Conservation (phyloP, 1,284 basidiomycete genomes). For the Cutaneotrichosporon sp. region DNA sequence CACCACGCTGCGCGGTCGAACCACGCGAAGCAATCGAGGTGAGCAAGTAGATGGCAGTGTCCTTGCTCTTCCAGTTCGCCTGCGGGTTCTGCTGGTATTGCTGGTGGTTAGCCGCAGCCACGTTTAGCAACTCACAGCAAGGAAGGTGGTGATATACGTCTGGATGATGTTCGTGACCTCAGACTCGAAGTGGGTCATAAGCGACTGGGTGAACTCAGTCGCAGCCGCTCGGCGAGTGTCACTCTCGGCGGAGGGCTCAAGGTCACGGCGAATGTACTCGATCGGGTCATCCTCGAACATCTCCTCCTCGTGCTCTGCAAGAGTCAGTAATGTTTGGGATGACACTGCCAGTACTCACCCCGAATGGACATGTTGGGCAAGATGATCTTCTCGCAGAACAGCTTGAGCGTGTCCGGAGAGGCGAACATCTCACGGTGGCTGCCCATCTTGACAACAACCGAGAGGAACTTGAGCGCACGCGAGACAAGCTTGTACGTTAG, state of each 20-base stretch:
- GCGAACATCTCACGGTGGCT: constrained; percentile 68
- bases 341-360: constrained; percentile 49
- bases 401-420: constrained; percentile 70
- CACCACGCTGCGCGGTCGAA: constrained; percentile 82
- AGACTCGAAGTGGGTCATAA: constrained; percentile 76
- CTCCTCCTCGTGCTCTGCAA: constrained; percentile 78
- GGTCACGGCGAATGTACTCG: constrained; percentile 89
- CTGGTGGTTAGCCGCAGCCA: constrained; percentile 25
- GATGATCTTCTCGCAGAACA: constrained; percentile 85
- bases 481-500: constrained; percentile 69
- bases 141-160: constrained; percentile 74
- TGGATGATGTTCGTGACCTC: constrained; percentile 85
- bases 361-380: constrained; percentile 88
- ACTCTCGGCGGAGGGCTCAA: constrained; percentile 59
- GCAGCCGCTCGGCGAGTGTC: constrained; percentile 89
- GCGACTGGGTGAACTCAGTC: constrained; percentile 84
- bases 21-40: constrained; percentile 87
- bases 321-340: constrained; percentile 13
- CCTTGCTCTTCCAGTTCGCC: constrained; percentile 89
- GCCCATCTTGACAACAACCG: constrained; percentile 84
- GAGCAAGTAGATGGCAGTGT: constrained; percentile 92
- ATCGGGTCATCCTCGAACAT: constrained; percentile 97
- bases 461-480: constrained; percentile 90
- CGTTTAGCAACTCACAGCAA: constrained; percentile 60
- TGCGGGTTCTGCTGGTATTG: constrained; percentile 62